Evolutionary conservation across 192 early-diverging fungal genomes (phyloP), one percentile per base, ranked within the genome.

Genomic region (Coemansia sp.): DNA sequence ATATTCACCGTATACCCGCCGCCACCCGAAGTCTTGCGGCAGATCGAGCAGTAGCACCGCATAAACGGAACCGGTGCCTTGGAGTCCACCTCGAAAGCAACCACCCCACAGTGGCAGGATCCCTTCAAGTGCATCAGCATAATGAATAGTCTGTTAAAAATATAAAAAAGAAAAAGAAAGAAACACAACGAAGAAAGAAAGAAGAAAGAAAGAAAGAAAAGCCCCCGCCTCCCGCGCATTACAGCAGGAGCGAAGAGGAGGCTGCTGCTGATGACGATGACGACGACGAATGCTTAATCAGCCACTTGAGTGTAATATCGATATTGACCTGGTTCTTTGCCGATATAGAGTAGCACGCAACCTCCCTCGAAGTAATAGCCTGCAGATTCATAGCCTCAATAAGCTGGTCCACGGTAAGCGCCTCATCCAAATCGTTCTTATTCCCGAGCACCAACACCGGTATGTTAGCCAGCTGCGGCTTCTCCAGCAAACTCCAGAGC

Each of bases 291-390:
- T 84, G 83, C 84, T 95, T 94, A 71, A 94, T 97, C 69, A 98
- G 80, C 96, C 97, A 99, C 67, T 97, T 90, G 35, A 99, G 83
- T 16, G 94, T 97, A 36, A 95, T 84, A 77, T 99, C 97, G 67
- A 99, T 99, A 74, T 98, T 98, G 69, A 93, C 89, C 67, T 93
- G 87, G 69, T 97, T 97, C 83, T 98, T 98, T 28, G 96, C 95
- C 14, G 96, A 98, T 62, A 98, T 95, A 9, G 95, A 97, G 77
- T 99, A 99, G 83, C 95, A 97, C 8, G 94, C 91, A 31, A 99
- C 95, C 76, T 99, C 97, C 20, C 97, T 87, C 67, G 89, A 90
- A 23, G 89, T 89, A 70, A 97, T 95, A 14, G 87, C 84, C 74
- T 93, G 92, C 67, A 99, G 82, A 57, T 92, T 89, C 93, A 99